These are phyloP conservation scores for Fusarium sp. DNA, from an alignment of 2,329 filamentous ascomycete genomes.

Conservation along the genomic window DNA sequence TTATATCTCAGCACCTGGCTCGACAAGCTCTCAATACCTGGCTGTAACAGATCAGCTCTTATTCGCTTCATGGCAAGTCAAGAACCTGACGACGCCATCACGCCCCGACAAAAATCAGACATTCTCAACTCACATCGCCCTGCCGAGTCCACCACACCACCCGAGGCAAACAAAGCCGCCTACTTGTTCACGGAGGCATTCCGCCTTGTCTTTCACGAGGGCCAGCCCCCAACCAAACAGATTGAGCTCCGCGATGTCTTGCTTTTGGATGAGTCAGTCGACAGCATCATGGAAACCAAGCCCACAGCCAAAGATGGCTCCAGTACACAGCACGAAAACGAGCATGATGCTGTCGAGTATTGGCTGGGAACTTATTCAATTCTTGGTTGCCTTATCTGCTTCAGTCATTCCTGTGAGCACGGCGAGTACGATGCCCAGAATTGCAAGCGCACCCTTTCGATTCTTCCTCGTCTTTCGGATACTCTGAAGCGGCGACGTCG, in stretches of 20 bases:
- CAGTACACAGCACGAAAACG: constrained; percentile 46
- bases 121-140: constrained; percentile 60
- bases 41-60: constrained; percentile 61
- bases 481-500: constrained; percentile 43
- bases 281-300: constrained; percentile 63
- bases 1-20: constrained; percentile 66
- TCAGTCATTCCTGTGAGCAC: constrained; percentile 68
- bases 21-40: constrained; percentile 57
- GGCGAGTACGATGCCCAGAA: constrained; percentile 66
- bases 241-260: constrained; percentile 63
- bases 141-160: constrained; percentile 49
- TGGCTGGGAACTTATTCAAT: constrained; percentile 64
- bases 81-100: constrained; percentile 58
- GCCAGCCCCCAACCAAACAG: constrained; percentile 47
- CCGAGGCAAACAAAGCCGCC: constrained; percentile 54
- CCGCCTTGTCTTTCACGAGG: constrained; percentile 60
- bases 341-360: constrained; percentile 55
- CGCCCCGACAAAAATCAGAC: constrained; percentile 63
- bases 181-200: constrained; percentile 66
- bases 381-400: constrained; percentile 67
- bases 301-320: constrained; percentile 59
- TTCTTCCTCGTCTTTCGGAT: constrained; percentile 50
- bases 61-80: constrained; percentile 63
- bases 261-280: constrained; percentile 62
- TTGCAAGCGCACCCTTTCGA: constrained; percentile 62